Evolutionary conservation across 2,329 filamentous ascomycete species (phyloP), one percentile per base, ranked within the genome.

Genomic region (Fusarium brachygibbosum): DNA sequence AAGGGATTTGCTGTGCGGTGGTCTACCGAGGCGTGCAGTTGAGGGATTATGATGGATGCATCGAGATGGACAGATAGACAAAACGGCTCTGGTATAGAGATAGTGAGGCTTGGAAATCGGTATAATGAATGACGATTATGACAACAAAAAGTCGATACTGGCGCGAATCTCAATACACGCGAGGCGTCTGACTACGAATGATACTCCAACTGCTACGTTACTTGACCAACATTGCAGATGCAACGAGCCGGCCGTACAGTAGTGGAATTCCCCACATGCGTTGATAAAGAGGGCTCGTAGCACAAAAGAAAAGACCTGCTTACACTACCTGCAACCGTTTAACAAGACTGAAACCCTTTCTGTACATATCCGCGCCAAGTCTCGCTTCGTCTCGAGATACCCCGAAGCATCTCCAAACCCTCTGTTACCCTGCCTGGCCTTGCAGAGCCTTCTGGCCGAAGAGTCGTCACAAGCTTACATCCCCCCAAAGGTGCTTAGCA

Each of bases 1-100:
- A 94, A 91, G 73, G 92, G 92, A 21, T 97, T 92, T 79, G 85
- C 89, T 63, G 79, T 97, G 68, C 83, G 83, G 63, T 96, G 93
- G 93, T 82, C 85, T 1, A 78, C 77, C 56, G 75, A 77, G 48
- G 77, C 75, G 63, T 62, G 41, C 23, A 61, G 23, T 19, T 69
- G 63, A 71, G 31, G 38, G 19, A 54, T 28, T 28, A 28, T 29
- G 31, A 23, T 46, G 41, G 35, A 16, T 44, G 5, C n/a, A 58
- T 59, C 23, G 14, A 19, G 23, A 62, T 19, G 25, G 49, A n/a
- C 10, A 65, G 37, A 62, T 48, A 58, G 40, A 66, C 31, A 49
- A 44, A 63, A 45, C 17, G 35, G 48, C n/a, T 38, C 25, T 35
- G 23, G 25, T 25, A 45, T 29, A 45, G 25, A 23, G 31, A 49